These are phyloP conservation scores for Psilocybe cyanescens DNA, from an alignment of 768 basidiomycete species.

Conservation along the genomic window DNA sequence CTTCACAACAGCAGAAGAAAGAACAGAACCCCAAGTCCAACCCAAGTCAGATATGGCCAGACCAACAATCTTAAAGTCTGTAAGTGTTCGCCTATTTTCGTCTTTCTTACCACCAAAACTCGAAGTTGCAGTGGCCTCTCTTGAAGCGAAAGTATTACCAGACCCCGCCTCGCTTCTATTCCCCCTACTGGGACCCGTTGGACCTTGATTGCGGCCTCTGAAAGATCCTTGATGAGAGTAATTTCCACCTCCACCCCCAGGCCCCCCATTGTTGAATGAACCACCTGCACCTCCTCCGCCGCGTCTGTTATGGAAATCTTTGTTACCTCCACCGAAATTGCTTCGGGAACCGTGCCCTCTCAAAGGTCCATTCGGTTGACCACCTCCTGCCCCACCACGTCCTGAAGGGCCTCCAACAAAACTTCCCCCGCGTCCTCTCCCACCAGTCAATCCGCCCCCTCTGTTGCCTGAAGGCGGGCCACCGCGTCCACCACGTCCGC, in stretches of 20 bases:
- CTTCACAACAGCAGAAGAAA: slow-evolving; percentile 35
- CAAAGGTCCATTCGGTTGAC: slow-evolving; percentile 48
- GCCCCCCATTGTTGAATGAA: slow-evolving; percentile 57
- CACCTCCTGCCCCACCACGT: slow-evolving; percentile 48
- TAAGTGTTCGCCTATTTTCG: slow-evolving; percentile 89
- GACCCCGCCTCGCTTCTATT: slow-evolving; percentile 46
- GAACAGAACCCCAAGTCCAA: slow-evolving; percentile 86
- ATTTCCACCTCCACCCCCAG: slow-evolving; percentile 31
- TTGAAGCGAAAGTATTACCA: slow-evolving; percentile 44
- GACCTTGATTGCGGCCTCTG: slow-evolving; percentile 68
- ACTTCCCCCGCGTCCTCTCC: slow-evolving; percentile 46
- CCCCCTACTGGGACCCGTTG: slow-evolving; percentile 42
- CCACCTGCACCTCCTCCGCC: slow-evolving; percentile 67
- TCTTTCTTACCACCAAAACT: slow-evolving; percentile 75
- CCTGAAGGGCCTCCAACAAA: slow-evolving; percentile 41
- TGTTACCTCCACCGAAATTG: slow-evolving; percentile 59
- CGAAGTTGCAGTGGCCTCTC: slow-evolving; percentile 53
- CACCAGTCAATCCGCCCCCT: slow-evolving; percentile 41
- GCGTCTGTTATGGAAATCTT: slow-evolving; percentile 67
- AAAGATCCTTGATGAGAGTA: slow-evolving; percentile 50
- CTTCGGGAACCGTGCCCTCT: slow-evolving; percentile 69
- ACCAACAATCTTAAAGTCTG: slow-evolving; percentile 97
- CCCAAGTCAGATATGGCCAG: slow-evolving; percentile 80
- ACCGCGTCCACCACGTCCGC: slow-evolving; percentile 55
- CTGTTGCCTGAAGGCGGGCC: slow-evolving; percentile 49